Conservation (phyloP, 495 filamentous ascomycete genomes). For the Hypoxylon lienhwacheense region DNA sequence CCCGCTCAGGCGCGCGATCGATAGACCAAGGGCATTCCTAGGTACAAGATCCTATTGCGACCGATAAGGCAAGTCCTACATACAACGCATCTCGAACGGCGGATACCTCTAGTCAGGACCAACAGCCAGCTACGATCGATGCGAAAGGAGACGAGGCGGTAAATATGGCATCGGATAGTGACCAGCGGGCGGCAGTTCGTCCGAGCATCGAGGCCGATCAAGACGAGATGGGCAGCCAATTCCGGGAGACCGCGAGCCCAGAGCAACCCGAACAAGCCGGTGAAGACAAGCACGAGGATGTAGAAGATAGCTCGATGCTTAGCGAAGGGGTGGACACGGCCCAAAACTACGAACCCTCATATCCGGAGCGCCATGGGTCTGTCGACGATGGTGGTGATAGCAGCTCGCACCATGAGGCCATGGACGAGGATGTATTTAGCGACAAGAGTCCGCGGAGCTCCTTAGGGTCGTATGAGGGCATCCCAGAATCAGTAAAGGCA, state of each 20-base stretch:
- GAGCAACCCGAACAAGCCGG: conserved; percentile 5
- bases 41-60: conserved; percentile 4
- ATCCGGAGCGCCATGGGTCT: too few species aligned
- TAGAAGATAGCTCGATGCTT: conserved; percentile 40
- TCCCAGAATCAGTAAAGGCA: conserved; percentile 28
- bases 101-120: not conserved
- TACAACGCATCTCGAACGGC: too few species aligned
- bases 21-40: conserved; percentile 36
- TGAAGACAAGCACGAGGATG: conserved; percentile 17
- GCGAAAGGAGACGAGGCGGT: not conserved
- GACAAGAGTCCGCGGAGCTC: conserved; percentile 53
- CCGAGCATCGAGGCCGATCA: conserved; percentile 21
- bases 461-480: conserved; percentile 44
- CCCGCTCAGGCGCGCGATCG: conserved; percentile 43
- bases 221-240: not conserved
- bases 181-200: conserved; percentile 9
- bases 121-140: conserved; percentile 1
- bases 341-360: conserved; percentile 24
- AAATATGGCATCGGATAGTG: conserved; percentile 1
- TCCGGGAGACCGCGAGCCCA: not conserved
- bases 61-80: conserved; percentile 5
- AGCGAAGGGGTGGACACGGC: conserved; percentile 40
- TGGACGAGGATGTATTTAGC: conserved; percentile 60
- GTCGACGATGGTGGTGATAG: conserved; percentile 41
- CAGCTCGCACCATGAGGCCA: conserved; percentile 51